Evolutionary conservation across 2,329 filamentous ascomycete species (phyloP).

Genomic region (Colletotrichum plurivorum): DNA sequence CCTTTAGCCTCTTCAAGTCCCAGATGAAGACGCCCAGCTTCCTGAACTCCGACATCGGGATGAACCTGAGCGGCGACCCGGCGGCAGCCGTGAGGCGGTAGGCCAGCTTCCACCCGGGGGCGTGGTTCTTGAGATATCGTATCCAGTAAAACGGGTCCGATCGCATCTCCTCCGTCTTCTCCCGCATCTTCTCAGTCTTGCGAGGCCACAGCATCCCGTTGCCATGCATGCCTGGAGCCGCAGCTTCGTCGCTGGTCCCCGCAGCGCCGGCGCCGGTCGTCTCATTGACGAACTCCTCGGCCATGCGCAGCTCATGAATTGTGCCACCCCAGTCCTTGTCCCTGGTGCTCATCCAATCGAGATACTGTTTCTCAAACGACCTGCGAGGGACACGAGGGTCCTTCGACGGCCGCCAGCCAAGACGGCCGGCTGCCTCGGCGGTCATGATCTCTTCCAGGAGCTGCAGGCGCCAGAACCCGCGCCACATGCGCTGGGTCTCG

Average conservation of each 20-base stretch:
- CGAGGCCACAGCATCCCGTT: neutral
- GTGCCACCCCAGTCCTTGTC: neutral
- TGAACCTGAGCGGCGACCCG: neutral
- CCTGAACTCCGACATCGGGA: neutral
- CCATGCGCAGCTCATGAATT: neutral
- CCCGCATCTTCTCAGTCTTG: no score
- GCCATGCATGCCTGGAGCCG: neutral
- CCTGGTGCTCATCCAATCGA: neutral
- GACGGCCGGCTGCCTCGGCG: neutral
- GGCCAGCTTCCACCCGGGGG: neutral
- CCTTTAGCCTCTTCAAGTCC: neutral
- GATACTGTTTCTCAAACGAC: neutral
- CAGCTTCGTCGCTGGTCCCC: no score
- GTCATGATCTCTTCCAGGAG: neutral
- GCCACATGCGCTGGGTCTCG: neutral
- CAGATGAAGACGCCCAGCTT: neutral
- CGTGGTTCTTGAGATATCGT: neutral
- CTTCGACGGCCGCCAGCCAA: neutral
- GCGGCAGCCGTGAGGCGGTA: neutral
- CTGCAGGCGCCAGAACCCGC: conserved; percentile 11
- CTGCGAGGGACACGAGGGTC: neutral
- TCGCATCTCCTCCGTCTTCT: neutral
- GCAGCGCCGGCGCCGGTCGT: neutral
- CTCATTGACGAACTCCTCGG: no score
- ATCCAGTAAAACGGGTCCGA: no score